A percentile compares a stretch with the other conserved stretches of the same genome.
These are phyloP conservation scores for Shiraia bambusicola DNA, from an alignment of 2,329 filamentous ascomycete species.

Conservation along the genomic window DNA sequence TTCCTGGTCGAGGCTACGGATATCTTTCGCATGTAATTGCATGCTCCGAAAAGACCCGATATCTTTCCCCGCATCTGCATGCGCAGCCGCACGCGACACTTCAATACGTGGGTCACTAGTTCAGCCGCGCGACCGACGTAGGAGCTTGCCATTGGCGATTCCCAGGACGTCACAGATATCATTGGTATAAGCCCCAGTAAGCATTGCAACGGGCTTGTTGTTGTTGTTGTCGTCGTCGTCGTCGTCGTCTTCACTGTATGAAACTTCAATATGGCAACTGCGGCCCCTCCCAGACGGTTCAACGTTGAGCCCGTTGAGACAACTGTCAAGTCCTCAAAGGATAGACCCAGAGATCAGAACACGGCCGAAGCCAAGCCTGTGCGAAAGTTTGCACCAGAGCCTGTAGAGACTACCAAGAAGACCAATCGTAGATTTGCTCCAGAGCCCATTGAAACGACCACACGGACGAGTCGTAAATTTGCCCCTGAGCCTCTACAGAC, in stretches of 20 bases:
- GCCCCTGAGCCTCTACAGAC: constrained; percentile 27
- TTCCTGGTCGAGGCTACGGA: background rate
- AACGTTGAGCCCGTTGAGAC: constrained; percentile 43
- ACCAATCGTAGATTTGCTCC: constrained; percentile 60
- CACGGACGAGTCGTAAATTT: constrained; percentile 53
- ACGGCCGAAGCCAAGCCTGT: constrained; percentile 18
- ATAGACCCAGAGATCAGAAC: constrained; percentile 64
- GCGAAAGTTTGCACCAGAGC: constrained; percentile 36
- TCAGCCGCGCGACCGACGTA: constrained; percentile 19
- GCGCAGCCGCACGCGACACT: constrained; percentile 23
- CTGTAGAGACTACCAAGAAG: constrained; percentile 31
- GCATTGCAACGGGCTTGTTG: constrained; percentile 7
- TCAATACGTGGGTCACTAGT: constrained; percentile 21
- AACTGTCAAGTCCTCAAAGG: constrained; percentile 51
- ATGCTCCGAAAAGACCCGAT: constrained; percentile 23
- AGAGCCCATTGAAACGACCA: constrained; percentile 70
- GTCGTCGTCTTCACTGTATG: constrained; percentile 4
- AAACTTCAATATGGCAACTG: constrained; percentile 31
- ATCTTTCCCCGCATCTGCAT: constrained; percentile 26
- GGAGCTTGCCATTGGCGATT: constrained; percentile 14
- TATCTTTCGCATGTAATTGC: constrained; percentile 8
- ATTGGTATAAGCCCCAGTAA: constrained; percentile 5
- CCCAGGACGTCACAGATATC: constrained; percentile 19
- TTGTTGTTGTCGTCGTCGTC: too few species aligned
- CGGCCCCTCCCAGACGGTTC: constrained; percentile 39